Evolutionary conservation across 352 stramenopile species (phyloP).

Genomic region (Phytophthora macrochlamydospora): DNA sequence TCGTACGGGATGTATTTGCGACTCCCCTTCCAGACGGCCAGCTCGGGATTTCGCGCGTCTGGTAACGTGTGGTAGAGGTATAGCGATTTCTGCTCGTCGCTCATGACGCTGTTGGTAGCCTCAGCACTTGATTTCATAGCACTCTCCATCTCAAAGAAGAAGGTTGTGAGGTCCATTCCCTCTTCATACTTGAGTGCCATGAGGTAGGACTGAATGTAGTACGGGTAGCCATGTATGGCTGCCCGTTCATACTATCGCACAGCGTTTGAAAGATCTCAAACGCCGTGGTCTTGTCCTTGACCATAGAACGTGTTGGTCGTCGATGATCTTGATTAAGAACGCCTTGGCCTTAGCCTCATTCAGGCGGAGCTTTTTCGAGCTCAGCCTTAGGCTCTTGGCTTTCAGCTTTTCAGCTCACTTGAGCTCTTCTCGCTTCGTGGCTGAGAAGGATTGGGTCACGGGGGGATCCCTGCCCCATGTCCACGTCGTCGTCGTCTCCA

Average conservation of each 20-base stretch:
- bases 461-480: background rate
- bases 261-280: constrained; percentile 17
- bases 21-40: constrained; percentile 9
- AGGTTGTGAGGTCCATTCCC: constrained; percentile 7
- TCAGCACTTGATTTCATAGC: background rate
- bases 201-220: constrained; percentile 13
- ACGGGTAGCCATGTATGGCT: constrained; percentile 5
- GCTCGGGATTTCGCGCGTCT: background rate
- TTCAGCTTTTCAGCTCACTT: constrained; percentile 14
- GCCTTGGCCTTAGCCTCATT: constrained; percentile 11
- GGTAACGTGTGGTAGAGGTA: constrained; percentile 12
- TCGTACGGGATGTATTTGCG: constrained; percentile 15
- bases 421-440: constrained; percentile 1
- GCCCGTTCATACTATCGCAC: constrained; percentile 2
- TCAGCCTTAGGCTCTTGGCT: constrained; percentile 11
- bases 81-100: constrained; percentile 9
- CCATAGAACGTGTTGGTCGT: constrained; percentile 18
- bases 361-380: constrained; percentile 8
- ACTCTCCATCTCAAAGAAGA: constrained; percentile 7
- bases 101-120: constrained; percentile 10
- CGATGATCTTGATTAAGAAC: constrained; percentile 15
- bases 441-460: constrained; percentile 4
- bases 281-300: constrained; percentile 12
- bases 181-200: constrained; percentile 12
- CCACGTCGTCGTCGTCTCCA: background rate